A percentile compares a stretch with the other conserved stretches of the same genome.
These are phyloP conservation scores for Setaria viridis DNA, from an alignment of 202 grass and related monocot genomes.

Conservation along the genomic window DNA sequence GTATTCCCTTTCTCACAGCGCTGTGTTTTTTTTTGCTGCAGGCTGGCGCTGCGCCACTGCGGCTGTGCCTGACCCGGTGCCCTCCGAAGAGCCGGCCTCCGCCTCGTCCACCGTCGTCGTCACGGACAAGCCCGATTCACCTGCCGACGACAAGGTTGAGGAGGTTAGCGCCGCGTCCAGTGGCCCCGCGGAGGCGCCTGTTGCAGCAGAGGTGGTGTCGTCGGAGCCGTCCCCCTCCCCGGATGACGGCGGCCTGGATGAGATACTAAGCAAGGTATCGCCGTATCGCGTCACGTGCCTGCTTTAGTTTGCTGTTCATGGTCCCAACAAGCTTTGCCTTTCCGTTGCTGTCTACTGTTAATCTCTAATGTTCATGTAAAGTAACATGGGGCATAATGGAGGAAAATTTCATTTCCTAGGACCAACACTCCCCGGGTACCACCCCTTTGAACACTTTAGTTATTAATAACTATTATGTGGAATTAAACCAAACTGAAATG, in stretches of 20 bases:
- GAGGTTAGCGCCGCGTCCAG: slow-evolving; percentile 13
- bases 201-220: slow-evolving; percentile 22
- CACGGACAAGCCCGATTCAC: slow-evolving; percentile 56
- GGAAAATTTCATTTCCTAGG: background rate
- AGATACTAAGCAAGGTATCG: slow-evolving; percentile 60
- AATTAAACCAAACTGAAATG: background rate
- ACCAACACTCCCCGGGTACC: background rate
- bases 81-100: slow-evolving; percentile 48
- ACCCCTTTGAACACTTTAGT: background rate
- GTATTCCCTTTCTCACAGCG: background rate
- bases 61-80: slow-evolving; percentile 41
- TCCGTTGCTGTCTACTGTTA: background rate
- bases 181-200: slow-evolving; percentile 32
- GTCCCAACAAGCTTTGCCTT: background rate
- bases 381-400: background rate
- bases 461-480: background rate
- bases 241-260: slow-evolving; percentile 29
- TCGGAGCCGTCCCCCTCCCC: slow-evolving; percentile 28
- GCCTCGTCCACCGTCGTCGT: slow-evolving; percentile 40
- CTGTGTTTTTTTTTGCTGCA: background rate
- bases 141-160: slow-evolving; percentile 40
- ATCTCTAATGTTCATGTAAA: background rate
- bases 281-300: slow-evolving; percentile 16
- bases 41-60: slow-evolving; percentile 50
- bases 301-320: slow-evolving; percentile 16